A percentile compares a stretch with the other conserved stretches of the same genome.
Conservation (phyloP, 495 filamentous ascomycete species). For the Astrothelium subdiscretum region DNA sequence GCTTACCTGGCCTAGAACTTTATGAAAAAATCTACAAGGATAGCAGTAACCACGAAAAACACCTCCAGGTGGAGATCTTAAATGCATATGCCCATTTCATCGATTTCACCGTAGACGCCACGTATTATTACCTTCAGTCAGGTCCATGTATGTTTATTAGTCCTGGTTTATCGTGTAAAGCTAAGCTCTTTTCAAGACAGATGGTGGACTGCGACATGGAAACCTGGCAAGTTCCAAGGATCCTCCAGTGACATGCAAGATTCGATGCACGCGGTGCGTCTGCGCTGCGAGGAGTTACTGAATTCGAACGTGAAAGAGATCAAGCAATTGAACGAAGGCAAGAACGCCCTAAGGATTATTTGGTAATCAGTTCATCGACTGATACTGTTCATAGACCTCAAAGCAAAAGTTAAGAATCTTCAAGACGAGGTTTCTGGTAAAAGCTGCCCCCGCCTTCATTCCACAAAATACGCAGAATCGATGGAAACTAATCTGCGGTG, state of each 20-base stretch:
- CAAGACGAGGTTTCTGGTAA: background rate
- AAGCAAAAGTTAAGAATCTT: background rate
- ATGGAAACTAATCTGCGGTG: background rate
- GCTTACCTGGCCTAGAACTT: background rate
- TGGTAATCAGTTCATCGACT: background rate
- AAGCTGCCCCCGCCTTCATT: background rate
- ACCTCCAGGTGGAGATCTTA: background rate
- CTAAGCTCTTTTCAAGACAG: background rate
- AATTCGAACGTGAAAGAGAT: background rate
- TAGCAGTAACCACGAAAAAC: background rate
- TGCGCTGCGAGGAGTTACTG: background rate
- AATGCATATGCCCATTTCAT: background rate
- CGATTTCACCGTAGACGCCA: background rate
- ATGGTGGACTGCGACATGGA: background rate
- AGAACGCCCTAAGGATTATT: background rate
- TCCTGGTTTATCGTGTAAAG: background rate
- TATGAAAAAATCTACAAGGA: background rate
- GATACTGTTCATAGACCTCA: background rate
- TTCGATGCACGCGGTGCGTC: background rate
- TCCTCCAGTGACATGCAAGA: background rate
- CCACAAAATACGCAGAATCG: background rate
- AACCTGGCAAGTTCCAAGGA: background rate
- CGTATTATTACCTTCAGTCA: background rate
- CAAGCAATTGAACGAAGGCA: background rate
- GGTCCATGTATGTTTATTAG: background rate